Evolutionary conservation across 352 stramenopile genomes (phyloP), one percentile per base, ranked within the genome.

Genomic region (Pythium guiyangense): DNA sequence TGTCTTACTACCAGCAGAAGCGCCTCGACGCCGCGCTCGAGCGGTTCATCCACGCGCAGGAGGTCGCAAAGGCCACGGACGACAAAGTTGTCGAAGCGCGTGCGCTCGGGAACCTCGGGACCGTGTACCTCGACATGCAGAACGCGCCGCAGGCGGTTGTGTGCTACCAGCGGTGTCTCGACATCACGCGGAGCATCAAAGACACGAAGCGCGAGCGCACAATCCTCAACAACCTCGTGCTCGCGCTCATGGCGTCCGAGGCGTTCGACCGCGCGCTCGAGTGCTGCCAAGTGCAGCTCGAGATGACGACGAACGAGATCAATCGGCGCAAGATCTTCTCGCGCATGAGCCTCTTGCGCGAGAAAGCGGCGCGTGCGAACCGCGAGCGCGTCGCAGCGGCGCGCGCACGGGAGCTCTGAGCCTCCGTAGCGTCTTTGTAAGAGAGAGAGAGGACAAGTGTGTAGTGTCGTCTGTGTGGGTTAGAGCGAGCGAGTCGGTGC

Each of bases 171-270:
- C 79, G 86, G 47, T 92, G 79, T 45, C 67, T 92, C 42, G 79
- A 81, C 49, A 86, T 92, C 54, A 90, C 81, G 10, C 77, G 76
- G 12, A 69, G 73, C 4, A 86, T 92, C 43, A 69, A 80, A 14
- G 81, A 92, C 51, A 71, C 74, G 25, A 93, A 92, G 57, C 73
- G 84, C 10, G 84, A 93, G 54, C 81, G 81, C 14, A 89, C 79
- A 4, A 92, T 93, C 55, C 70, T 93, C 18, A 92, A 93, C 66
- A 93, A 93, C 51, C 67, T 93, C 11, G 79, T 93, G 42, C 79
- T 93, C 18, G 79, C 84, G 10, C 64, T 86, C 42, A 86, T 86
- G 52, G 84, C 79, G 1, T 73, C 70, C 27, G 73, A 87, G 18
- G 70, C 88, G 46, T 86, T 78, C 22, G 62, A 75, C 15, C 66